Base-by-base conservation (phyloP, 306 rosid species). In the Citrullus amarus region DNA sequence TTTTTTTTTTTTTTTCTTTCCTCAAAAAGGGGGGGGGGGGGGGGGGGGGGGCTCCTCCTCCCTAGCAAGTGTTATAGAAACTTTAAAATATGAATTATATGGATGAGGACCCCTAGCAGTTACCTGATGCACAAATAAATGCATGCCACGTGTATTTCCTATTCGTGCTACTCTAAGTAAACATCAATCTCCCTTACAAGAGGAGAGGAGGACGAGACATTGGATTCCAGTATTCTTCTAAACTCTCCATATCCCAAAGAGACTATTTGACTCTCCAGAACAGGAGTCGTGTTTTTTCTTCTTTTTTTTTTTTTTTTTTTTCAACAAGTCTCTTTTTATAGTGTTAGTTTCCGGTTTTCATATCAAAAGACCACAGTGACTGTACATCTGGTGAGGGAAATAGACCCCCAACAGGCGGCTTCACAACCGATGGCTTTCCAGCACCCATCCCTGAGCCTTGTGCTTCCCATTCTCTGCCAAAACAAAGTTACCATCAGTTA, bases 281-380 rank as follows among this genome's bases (percentile, higher is more conserved):
- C 6, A 51, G 62, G 63, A 74, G 78, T 53, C 17, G 44, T 73
- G 38, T 48, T 73, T 71, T 71, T 61, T 32, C 16, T 48, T 4
- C 6, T 65, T 17, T 1, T 3, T 36, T 66, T 58, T 58, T 60
- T 60, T 11, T 36, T 66, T 58, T 58, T 28, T 13, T 60, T 60
- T 4, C 32, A 62, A 62, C 12, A 73, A 50, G 77, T 48, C 60
- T 25, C 77, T 73, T 71, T 72, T 50, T 74, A 51, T 74, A 74
- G 62, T 30, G 78, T 74, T 74, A 54, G 63, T 74, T 54, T 74
- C 78, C 46, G 1, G 78, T 74, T 18, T 74, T 74, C 78, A 74
- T 74, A 89, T 86, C 91, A 80, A 92, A 95, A 79, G 88, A 90
- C 98, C 98, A 92, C 81, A 82, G 90, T 46, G 98, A 90, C 90